Conservation (phyloP, 2,329 filamentous ascomycete species). For the Aspergillus thermomutatus region DNA sequence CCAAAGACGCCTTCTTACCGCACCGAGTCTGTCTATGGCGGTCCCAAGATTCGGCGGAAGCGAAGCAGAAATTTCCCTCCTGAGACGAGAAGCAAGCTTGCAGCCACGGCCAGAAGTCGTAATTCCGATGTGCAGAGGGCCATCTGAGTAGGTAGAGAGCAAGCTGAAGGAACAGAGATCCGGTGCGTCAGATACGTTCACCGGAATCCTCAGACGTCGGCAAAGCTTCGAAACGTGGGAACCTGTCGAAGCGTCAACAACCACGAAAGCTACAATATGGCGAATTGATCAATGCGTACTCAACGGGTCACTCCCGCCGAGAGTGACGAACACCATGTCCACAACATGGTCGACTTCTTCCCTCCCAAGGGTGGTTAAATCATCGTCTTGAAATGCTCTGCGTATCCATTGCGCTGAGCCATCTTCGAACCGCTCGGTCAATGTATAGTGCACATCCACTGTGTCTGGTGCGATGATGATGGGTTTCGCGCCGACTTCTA, state of each 20-base stretch:
- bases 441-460: conserved; percentile 57
- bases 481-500: conserved; percentile 77
- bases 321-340: conserved; percentile 88
- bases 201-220: conserved; percentile 74
- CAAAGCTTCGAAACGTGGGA: conserved; percentile 71
- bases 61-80: conserved; percentile 78
- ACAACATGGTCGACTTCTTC: conserved; percentile 73
- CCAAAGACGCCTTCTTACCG: conserved; percentile 66
- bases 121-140: conserved; percentile 89
- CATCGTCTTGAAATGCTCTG: conserved; percentile 62
- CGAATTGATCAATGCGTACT: conserved; percentile 40
- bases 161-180: conserved; percentile 85
- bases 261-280: conserved; percentile 14
- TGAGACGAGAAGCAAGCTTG: conserved; percentile 84
- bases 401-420: conserved; percentile 42
- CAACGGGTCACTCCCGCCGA: conserved; percentile 48
- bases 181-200: conserved; percentile 89
- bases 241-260: conserved; percentile 40
- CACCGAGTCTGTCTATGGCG: conserved; percentile 75
- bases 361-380: conserved; percentile 75
- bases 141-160: conserved; percentile 83
- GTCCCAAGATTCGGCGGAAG: conserved; percentile 72
- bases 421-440: conserved; percentile 45
- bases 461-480: conserved; percentile 71
- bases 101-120: conserved; percentile 94